Conservation (phyloP, 176 grass and related monocot species). For the Hsuehochloa calcarea region DNA sequence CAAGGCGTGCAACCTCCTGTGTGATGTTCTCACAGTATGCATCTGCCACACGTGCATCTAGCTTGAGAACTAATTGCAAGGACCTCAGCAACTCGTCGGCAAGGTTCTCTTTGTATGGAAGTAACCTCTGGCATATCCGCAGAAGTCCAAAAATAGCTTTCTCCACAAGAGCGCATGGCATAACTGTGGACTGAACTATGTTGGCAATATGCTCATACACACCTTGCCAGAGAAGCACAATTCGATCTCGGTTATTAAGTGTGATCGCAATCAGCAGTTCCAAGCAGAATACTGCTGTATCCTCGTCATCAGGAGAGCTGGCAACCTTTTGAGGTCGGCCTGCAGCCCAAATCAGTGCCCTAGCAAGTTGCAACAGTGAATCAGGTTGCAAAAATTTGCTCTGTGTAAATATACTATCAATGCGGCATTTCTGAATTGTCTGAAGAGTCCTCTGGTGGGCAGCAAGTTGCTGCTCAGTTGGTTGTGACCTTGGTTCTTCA, state of each 20-base stretch:
- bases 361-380: conserved; percentile 86
- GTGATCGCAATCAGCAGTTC: conserved; percentile 96
- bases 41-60: conserved; percentile 91
- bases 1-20: conserved; percentile 76
- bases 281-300: conserved; percentile 96
- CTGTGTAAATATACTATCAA: conserved; percentile 93
- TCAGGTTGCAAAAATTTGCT: conserved; percentile 91
- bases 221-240: conserved; percentile 91
- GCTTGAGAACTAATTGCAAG: conserved; percentile 89
- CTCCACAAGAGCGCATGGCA: conserved; percentile 91
- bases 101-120: conserved; percentile 97
- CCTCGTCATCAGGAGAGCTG: conserved; percentile 84
- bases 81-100: conserved; percentile 88
- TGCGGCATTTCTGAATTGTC: conserved; percentile 94
- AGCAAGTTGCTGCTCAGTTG: conserved; percentile 94
- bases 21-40: conserved; percentile 96
- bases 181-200: conserved; percentile 90
- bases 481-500: conserved; percentile 93
- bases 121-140: conserved; percentile 90
- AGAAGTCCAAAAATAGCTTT: conserved; percentile 98
- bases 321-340: conserved; percentile 84
- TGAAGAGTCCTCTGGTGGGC: conserved; percentile 96
- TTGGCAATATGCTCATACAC: conserved; percentile 96
- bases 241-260: conserved; percentile 87
- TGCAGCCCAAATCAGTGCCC: conserved; percentile 89